Evolutionary conservation across 106 monocot genomes (phyloP), one percentile per base, ranked within the genome.

Genomic region (Dioscorea alata): DNA sequence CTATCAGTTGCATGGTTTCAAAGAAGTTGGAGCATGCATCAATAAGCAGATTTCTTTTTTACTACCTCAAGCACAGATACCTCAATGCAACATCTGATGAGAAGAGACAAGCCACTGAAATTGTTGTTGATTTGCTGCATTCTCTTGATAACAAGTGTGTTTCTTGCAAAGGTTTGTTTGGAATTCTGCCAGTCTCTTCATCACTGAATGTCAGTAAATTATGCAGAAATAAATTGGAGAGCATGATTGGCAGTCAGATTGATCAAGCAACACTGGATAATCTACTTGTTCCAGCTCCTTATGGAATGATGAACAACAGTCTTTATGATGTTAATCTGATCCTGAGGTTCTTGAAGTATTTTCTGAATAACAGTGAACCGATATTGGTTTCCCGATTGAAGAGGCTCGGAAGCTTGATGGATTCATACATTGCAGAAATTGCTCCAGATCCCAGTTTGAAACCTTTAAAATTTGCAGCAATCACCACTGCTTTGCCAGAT

Each of bases 351-450:
- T 63, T 92, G 76, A 77, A 71, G 34, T 85, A 65, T 13, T 97
- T 97, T 60, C 74, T 89, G 16, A 60, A 23, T 23, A 72, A 32
- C 34, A 80, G 57, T 9, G 86, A 72, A 4, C 25, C 48, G 62
- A 66, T 57, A 15, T 54, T 42, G 22, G 22, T 42, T 14, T 6
- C 69, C 48, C 69, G 83, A 58, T 53, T 92, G 80, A 92, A 83
- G 77, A 82, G 65, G 35, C 80, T 89, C 10, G 97, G 82, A 24
- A 72, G 63, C 6, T 63, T 97, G 60, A 71, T 89, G 33, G 97
- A 97, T 70, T 74, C 89, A 57, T 97, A 97, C 75, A 57, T 97
- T 65, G 86, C 92, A 13, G 97, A 97, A 80, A 85, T 92, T 42
- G 97, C 97, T 33, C 92, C 97, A 1, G 97, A 97, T 78, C 64